A percentile compares a stretch with the other conserved stretches of the same genome.
Conservation (phyloP, 1,284 basidiomycete species). For the Rhodotorula sp. region DNA sequence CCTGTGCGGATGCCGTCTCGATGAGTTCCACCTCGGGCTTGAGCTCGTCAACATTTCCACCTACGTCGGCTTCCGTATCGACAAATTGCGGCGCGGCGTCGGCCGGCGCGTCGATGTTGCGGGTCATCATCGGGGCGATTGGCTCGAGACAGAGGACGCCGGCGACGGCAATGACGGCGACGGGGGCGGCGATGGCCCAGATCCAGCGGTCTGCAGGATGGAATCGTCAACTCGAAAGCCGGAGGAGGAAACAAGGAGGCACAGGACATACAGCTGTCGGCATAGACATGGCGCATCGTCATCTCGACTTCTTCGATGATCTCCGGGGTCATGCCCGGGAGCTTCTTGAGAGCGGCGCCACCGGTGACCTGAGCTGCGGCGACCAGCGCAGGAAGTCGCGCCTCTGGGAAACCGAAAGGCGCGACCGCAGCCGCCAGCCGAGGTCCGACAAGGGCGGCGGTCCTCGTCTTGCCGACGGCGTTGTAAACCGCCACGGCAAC, state of each 20-base stretch:
- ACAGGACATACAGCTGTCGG: neutral
- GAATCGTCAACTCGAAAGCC: neutral
- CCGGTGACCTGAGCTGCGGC: neutral
- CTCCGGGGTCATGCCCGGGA: neutral
- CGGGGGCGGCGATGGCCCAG: constrained; percentile 7
- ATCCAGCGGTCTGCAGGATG: constrained; percentile 1
- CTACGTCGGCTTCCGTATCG: neutral
- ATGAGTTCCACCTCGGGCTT: neutral
- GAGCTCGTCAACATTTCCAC: neutral
- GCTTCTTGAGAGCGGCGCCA: neutral
- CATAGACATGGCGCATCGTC: neutral
- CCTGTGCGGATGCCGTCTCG: neutral
- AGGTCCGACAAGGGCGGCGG: neutral
- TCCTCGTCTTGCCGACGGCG: constrained; percentile 2
- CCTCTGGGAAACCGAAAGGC: neutral
- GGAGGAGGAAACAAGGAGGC: too few species aligned
- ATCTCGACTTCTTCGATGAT: neutral
- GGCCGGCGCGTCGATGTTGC: constrained; percentile 4
- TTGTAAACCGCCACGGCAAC: constrained; percentile 6
- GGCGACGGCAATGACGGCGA: constrained; percentile 1
- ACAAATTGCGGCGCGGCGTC: neutral
- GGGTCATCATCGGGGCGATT: constrained; percentile 6
- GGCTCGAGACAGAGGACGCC: constrained; percentile 1
- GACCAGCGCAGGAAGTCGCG: neutral
- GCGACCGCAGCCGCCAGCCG: neutral